Base-by-base conservation (phyloP, 495 filamentous ascomycete genomes). In the Evansstolkia leycettana region DNA sequence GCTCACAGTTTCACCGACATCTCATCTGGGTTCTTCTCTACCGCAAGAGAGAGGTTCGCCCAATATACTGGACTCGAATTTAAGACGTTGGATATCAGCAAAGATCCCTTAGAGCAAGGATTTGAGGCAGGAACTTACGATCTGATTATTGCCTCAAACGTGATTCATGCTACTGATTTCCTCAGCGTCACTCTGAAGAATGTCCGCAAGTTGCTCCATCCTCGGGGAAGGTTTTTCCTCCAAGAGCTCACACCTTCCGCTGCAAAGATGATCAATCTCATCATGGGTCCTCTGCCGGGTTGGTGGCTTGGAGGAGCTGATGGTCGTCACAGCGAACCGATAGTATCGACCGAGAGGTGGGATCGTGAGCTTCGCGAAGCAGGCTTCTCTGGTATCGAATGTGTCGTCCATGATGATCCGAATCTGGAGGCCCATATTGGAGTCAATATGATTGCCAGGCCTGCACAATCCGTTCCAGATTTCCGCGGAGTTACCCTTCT, bases 81-180 rank as follows among this genome's bases (percentile, higher is more conserved):
- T 36, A 38, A 41, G 9, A 46, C 44, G 3, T 40, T 76, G 0
- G 60, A 79, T 37, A 72, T 76, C 17, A 58, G 58, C 14, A 42
- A 55, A 17, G 65, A 71, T 33, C 66, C 66, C 2, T 20, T 37
- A 0, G 38, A 51, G 13, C 72, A 78, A 40, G 71, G 69, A 0
- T 70, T 72, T 33, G 50, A 62, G 11, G 37, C 30, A 7, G 57
- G 36, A 1, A 40, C 44, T 0, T 78, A 68, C 41, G 73, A 78
- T 39, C 38, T 78, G 0, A 50, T 78, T 5, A 37, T 76, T 10
- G 73, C 68, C 0, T 46, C 60, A 8, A 63, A 68, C 30, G 69
- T 73, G 2, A 35, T 78, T 4, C 72, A 78, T 41, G 67, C 67
- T n/a, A n/a, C n/a, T n/a, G n/a, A n/a, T n/a, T n/a, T n/a, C n/a